Base-by-base conservation (phyloP, 83 land plant genomes). In the Picea abies region DNA sequence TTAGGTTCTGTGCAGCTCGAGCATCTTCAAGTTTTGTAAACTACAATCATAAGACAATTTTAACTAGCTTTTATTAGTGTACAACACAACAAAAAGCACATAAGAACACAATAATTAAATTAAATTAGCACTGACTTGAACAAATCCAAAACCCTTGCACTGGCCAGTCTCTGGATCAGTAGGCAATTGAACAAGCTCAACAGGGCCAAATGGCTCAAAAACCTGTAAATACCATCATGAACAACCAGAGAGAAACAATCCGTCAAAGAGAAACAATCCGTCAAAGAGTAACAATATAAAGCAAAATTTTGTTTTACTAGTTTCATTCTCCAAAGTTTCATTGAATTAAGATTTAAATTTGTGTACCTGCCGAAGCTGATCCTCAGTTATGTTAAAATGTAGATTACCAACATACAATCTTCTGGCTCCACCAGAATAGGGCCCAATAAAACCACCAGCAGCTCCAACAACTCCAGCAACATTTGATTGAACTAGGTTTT, bases 141-240 rank as follows among this genome's bases (percentile, higher is more conserved):
- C 91, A 89, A 98, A 98, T 8, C 99, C 99, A 89, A 90, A 98
- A 61, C 99, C 99, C 84, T 98, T 98, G 87, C 99, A 91, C 22
- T 91, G 99, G 16, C 99, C 99, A 11, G 99, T 96, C 82, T 96
- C 96, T 9, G 87, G 88, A 76, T 98, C 99, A 78, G 91, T 87
- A 26, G 99, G 99, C 32, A 98, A 86, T 82, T 98, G 99, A 78
- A 98, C 96, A 44, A 98, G 96, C 88, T 98, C 99, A 41, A 98
- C 97, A 82, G 90, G 79, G 32, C 99, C 99, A 94, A 98, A 98
- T 58, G 99, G 94, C 83, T 98, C 99, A 82, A 98, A 98, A 11
- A 98, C 94, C 99, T 96, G 81, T 37, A 63, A 72, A 17, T 41
- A 65, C 37, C 17, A 82, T 25, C 6, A 81, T 81, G 35, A 32